Base-by-base conservation (phyloP, 23 red algal genomes). In the Gracilaria domingensis region DNA sequence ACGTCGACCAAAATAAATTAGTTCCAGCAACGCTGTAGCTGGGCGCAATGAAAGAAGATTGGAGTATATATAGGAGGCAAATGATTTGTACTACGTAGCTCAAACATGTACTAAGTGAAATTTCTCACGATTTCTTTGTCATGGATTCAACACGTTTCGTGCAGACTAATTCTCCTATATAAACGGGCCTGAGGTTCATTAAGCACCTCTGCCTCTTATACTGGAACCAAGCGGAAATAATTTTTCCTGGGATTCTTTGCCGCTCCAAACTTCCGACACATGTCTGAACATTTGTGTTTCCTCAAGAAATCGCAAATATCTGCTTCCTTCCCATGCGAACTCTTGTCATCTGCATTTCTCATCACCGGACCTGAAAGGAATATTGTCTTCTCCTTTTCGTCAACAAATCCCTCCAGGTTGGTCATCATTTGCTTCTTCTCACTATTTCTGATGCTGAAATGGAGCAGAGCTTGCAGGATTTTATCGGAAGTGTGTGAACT, bases 301-400 rank as follows among this genome's bases (percentile, higher is more conserved):
- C 8, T 25, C 11, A 77, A 30, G 23, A 77, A 77, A 18, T 5
- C 32, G 3, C 40, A 77, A 51, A 77, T 49, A 30, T 49, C 24
- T 4, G 20, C 72, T 23, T 45, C 45, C 21, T 51, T 51, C 23
- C 45, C 40, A 12, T 77, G 40, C 21, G n/a, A 49, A 25, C 45
- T 51, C 21, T 17, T 4, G 0, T 48, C n/a, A 0, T 25, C 40
- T 30, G 4, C 39, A 20, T 56, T 82, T 62, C 59, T 82, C 12
- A 77, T 51, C 23, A 51, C 38, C 34, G 72, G 72, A n/a, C 40
- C 72, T 18, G 72, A 77, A 28, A 77, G 45, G n/a, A 77, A 49
- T 5, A 77, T 77, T 12, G 38, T 51, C 39, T 77, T 77, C 21
- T 29, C 50, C 26, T 51, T 51, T 28, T 30, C 45, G 14, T 51